phyloP scores from a whole-genome alignment of 345 rosid species.

The Euphorbia lathyris region DNA sequence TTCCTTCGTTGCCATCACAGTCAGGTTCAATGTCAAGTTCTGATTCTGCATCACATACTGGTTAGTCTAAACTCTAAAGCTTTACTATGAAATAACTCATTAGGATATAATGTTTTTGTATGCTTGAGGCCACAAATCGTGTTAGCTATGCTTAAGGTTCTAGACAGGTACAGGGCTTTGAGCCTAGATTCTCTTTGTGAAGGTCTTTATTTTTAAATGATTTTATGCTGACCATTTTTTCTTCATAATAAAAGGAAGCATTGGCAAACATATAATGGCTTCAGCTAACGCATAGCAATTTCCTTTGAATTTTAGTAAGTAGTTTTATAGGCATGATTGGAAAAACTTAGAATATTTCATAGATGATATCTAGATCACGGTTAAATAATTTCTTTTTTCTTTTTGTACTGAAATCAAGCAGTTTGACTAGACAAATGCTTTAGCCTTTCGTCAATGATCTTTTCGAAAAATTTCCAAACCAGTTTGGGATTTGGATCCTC shows the following conservation, averaged over 20 bases:
- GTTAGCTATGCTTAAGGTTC: neutral
- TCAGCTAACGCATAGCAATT: neutral
- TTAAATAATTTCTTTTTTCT: neutral
- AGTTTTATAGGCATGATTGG: neutral
- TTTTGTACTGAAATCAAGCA: neutral
- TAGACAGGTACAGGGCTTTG: neutral
- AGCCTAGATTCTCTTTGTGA: neutral
- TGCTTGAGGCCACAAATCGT: neutral
- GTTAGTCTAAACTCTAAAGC: constrained; percentile 35
- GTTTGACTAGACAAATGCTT: neutral
- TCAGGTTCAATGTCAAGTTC: constrained; percentile 44
- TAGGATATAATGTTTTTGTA: constrained; percentile 4
- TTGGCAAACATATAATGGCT: neutral
- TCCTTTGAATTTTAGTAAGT: neutral
- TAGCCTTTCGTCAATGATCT: neutral
- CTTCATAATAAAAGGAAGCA: constrained; percentile 2
- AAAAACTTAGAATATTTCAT: neutral
- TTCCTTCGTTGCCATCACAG: constrained; percentile 38
- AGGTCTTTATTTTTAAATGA: neutral
- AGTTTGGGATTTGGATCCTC: too few relatives aligned
- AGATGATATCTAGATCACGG: neutral
- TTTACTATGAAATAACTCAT: constrained; percentile 4
- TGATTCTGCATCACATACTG: constrained; percentile 57
- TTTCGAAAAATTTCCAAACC: neutral
- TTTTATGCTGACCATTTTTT: neutral